phyloP scores from a whole-genome alignment of 257 asterid genomes.

The Solanum sparsipilum region DNA sequence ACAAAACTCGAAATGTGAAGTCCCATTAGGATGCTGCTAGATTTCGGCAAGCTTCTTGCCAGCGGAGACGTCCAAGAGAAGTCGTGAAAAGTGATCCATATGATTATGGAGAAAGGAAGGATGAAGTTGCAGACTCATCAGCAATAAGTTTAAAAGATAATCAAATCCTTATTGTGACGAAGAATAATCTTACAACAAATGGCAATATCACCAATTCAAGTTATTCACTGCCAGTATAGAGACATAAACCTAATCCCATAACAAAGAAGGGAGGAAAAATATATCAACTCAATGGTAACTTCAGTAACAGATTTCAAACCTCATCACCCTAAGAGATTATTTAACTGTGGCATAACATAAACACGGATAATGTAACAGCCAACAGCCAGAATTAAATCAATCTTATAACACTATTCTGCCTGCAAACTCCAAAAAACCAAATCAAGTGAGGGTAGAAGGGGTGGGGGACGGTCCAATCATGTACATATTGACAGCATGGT shows the following conservation, averaged over 20 bases:
- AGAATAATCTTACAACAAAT: background rate
- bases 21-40: background rate
- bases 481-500: slow-evolving; percentile 1
- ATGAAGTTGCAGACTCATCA: background rate
- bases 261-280: background rate
- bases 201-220: background rate
- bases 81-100: background rate
- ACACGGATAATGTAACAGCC: background rate
- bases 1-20: background rate
- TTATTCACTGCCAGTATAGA: background rate
- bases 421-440: background rate
- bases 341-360: background rate
- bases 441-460: background rate
- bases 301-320: background rate
- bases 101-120: background rate
- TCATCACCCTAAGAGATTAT: background rate
- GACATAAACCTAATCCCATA: slow-evolving; percentile 1
- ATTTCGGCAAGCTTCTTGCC: background rate
- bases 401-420: background rate
- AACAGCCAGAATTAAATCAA: slow-evolving; percentile 1
- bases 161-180: background rate
- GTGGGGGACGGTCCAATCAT: background rate
- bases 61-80: background rate
- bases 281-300: background rate
- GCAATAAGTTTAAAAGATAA: background rate